Conservation (phyloP, 2,329 filamentous ascomycete species). For the Sclerotinia nivalis region DNA sequence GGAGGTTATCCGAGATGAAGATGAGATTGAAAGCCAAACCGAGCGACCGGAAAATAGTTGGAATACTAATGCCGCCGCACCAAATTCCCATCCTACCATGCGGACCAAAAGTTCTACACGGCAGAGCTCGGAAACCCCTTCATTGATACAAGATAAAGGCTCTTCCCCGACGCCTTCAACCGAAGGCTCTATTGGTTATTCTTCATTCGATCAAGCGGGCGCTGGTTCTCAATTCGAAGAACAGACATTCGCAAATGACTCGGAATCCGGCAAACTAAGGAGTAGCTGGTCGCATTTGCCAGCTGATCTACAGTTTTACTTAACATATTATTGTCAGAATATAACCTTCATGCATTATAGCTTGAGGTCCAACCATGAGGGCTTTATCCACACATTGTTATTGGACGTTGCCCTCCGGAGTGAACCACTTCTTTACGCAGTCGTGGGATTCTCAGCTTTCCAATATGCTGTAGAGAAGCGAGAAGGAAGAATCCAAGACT, state of each 20-base stretch:
- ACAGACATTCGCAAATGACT: slow-evolving; percentile 37
- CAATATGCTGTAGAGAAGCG: slow-evolving; percentile 73
- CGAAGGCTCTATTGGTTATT: slow-evolving; percentile 40
- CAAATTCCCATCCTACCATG: slow-evolving; percentile 44
- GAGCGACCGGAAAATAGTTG: slow-evolving; percentile 24
- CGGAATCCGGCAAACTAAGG: slow-evolving; percentile 27
- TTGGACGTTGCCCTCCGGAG: slow-evolving; percentile 72
- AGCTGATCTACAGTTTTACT: slow-evolving; percentile 72
- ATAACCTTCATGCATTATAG: slow-evolving; percentile 83
- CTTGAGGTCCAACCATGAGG: slow-evolving; percentile 66
- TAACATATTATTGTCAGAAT: slow-evolving; percentile 75
- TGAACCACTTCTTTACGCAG: slow-evolving; percentile 80
- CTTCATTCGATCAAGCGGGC: slow-evolving; percentile 29
- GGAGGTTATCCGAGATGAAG: slow-evolving; percentile 57
- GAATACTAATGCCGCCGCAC: not conserved
- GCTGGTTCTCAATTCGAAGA: slow-evolving; percentile 26
- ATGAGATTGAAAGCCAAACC: slow-evolving; percentile 43
- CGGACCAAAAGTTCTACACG: slow-evolving; percentile 44
- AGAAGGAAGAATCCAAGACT: slow-evolving; percentile 73
- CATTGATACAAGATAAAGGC: slow-evolving; percentile 52
- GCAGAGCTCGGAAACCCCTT: slow-evolving; percentile 55
- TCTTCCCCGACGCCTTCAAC: slow-evolving; percentile 56
- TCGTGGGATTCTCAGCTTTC: slow-evolving; percentile 88
- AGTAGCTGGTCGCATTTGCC: slow-evolving; percentile 60
- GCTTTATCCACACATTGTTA: slow-evolving; percentile 73